Percentiles rank a stretch among this genome's conserved stretches.
phyloP scores from a whole-genome alignment of 2,329 filamentous ascomycete species.

The Colletotrichum gigasporum region DNA sequence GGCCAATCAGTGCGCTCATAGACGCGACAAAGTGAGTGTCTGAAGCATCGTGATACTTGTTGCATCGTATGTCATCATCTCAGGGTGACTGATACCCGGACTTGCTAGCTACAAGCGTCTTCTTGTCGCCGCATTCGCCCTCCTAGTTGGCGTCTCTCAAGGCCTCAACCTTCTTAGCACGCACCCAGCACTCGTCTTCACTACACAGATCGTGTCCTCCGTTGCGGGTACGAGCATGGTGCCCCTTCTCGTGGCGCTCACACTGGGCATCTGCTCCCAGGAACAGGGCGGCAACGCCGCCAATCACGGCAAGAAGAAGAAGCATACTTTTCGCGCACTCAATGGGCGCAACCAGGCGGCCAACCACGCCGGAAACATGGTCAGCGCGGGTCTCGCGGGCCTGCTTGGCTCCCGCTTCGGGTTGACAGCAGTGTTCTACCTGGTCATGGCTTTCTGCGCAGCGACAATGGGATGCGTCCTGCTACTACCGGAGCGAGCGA shows the following conservation, averaged over 20 bases:
- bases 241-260: constrained; percentile 18
- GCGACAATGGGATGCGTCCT: not conserved
- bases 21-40: constrained; percentile 23
- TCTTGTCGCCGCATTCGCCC: constrained; percentile 1
- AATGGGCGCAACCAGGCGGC: constrained; percentile 17
- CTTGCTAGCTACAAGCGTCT: constrained; percentile 9
- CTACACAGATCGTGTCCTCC: constrained; percentile 23
- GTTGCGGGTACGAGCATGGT: constrained; percentile 19
- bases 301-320: not conserved
- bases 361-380: constrained; percentile 23
- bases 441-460: constrained; percentile 20
- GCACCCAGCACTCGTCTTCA: constrained; percentile 20
- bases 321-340: constrained; percentile 14
- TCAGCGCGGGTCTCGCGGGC: constrained; percentile 18
- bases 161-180: constrained; percentile 16
- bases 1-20: constrained; percentile 22
- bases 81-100: not conserved
- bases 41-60: too few species aligned
- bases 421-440: constrained; percentile 11
- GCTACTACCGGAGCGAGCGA: constrained; percentile 5
- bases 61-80: not conserved
- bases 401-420: constrained; percentile 5
- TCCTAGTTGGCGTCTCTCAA: constrained; percentile 21
- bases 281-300: not conserved
- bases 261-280: constrained; percentile 14